Conservation (phyloP, 768 basidiomycete species). For the Mycena vitilis region DNA sequence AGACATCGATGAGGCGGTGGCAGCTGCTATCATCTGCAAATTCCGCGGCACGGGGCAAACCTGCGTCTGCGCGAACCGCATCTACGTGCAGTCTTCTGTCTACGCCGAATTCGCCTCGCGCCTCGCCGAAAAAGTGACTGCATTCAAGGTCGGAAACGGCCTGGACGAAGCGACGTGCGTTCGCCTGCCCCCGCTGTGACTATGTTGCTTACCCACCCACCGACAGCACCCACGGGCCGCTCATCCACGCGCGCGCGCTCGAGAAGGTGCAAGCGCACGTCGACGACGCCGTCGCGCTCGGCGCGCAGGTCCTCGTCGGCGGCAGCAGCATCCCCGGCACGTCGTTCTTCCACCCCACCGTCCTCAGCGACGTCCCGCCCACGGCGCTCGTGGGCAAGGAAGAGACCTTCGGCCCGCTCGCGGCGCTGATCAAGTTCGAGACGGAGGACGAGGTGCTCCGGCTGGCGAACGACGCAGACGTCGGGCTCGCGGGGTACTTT, state of each 20-base stretch:
- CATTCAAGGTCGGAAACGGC: slow-evolving; percentile 91
- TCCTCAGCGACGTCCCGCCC: slow-evolving; percentile 85
- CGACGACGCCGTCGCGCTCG: slow-evolving; percentile 85
- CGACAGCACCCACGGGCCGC: slow-evolving; percentile 89
- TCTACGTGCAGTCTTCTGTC: slow-evolving; percentile 91
- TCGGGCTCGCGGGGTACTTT: slow-evolving; percentile 96
- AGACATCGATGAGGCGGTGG: slow-evolving; percentile 91
- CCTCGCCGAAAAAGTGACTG: slow-evolving; percentile 84
- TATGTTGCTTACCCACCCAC: neutral
- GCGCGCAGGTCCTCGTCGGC: slow-evolving; percentile 92
- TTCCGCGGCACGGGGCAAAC: slow-evolving; percentile 88
- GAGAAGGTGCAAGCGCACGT: slow-evolving; percentile 90
- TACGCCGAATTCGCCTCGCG: slow-evolving; percentile 94
- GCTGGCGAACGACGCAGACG: slow-evolving; percentile 84
- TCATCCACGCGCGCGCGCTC: slow-evolving; percentile 89
- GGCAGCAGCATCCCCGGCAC: slow-evolving; percentile 73
- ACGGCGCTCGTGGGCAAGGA: slow-evolving; percentile 77
- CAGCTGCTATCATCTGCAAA: slow-evolving; percentile 81
- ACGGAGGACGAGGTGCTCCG: slow-evolving; percentile 93
- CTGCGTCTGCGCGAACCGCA: slow-evolving; percentile 89
- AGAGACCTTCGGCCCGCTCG: slow-evolving; percentile 96
- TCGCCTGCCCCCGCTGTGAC: neutral
- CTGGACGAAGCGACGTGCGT: slow-evolving; percentile 81
- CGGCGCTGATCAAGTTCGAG: slow-evolving; percentile 88
- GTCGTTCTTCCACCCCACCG: slow-evolving; percentile 87